These are phyloP conservation scores for Geranium incanum DNA, from an alignment of 441 rosid genomes.

Conservation along the genomic window DNA sequence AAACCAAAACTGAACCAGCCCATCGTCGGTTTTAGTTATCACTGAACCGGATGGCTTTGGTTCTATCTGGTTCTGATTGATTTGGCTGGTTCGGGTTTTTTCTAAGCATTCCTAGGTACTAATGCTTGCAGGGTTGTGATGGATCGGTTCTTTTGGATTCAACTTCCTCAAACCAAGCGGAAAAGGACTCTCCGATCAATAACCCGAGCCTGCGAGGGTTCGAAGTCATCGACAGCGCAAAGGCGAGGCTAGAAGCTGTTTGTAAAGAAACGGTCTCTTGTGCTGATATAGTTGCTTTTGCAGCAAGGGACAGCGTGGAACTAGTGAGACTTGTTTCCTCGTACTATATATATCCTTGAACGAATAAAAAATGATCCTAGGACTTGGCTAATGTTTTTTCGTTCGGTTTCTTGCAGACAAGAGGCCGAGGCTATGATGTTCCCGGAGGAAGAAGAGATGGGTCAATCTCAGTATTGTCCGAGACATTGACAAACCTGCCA, in stretches of 20 bases:
- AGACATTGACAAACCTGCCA: conserved; percentile 29
- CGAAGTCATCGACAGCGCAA: conserved; percentile 39
- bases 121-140: conserved; percentile 38
- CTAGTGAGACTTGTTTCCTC: conserved; percentile 21
- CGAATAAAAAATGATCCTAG: no score
- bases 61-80: no score
- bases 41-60: no score
- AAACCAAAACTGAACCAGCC: no score
- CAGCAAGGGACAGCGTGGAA: conserved; percentile 43
- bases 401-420: conserved; percentile 22
- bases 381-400: not conserved
- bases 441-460: conserved; percentile 55
- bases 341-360: not conserved
- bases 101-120: not conserved
- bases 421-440: conserved; percentile 40
- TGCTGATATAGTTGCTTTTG: conserved; percentile 49
- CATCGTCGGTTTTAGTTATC: no score
- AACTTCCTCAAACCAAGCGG: conserved; percentile 39
- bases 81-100: not conserved
- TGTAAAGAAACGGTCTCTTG: conserved; percentile 43
- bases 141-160: conserved; percentile 44
- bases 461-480: conserved; percentile 30
- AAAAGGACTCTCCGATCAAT: conserved; percentile 40
- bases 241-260: conserved; percentile 30
- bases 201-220: conserved; percentile 45